Evolutionary conservation across 1,139 yeast species (phyloP), one percentile per base, ranked within the genome.

Genomic region (Yamadazyma dendronema): DNA sequence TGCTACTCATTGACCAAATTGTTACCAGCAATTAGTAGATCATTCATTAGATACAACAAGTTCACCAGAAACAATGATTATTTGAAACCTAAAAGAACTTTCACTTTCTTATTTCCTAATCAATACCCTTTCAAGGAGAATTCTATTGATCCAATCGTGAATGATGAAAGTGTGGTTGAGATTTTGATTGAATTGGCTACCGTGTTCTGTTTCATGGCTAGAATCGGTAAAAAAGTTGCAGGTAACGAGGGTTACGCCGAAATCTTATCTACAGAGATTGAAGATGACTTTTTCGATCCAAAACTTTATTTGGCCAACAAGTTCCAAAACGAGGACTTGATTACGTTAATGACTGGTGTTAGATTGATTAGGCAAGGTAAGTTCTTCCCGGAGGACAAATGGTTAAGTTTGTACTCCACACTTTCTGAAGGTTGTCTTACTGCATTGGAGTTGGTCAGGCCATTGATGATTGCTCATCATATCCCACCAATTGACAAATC

Each of bases 101-200:
- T 79, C 51, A 79, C 87, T 0, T 67, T 67, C 27, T 60, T 88
- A 26, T 88, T 87, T 65, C 95, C 95, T 4, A 70, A 72, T 14
- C 62, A 64, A 12, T 77, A 74, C 52, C 95, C 96, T 14, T 82
- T 84, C 53, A 64, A 63, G 37, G 81, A 80, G 30, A 56, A 72
- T 30, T 80, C 92, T 1, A 74, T 85, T 49, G 96, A 87, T 54
- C 82, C 95, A 0, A 70, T 81, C 35, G 86, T 86, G 17, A 78
- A 79, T 46, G 87, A 83, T 47, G 86, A 81, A 47, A 68, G 73
- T 2, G 67, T 84, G 45, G 88, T 83, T 30, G 97, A 88, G 56
- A 67, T 85, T 3, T 62, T 88, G 42, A 67, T 84, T 36, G 97
- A 88, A 55, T 55, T 86, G 37, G 70, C 84, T 14, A 71, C 82